Percentiles rank a stretch among this genome's conserved stretches.
Conservation (phyloP, 2,329 filamentous ascomycete genomes). For the Tolypocladium inflatum region DNA sequence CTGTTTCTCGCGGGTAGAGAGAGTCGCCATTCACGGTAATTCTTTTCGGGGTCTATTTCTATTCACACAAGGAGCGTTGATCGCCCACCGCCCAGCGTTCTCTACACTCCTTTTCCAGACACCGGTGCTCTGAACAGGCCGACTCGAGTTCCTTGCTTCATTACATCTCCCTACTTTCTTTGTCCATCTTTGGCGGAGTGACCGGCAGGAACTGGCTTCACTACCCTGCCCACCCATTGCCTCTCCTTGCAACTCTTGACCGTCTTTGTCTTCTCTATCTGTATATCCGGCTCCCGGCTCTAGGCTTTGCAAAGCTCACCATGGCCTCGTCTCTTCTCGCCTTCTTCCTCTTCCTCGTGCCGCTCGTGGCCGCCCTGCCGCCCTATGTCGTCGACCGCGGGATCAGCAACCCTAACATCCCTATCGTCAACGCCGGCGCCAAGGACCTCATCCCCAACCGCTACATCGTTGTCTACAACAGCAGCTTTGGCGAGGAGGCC, state of each 20-base stretch:
- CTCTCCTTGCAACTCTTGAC: not conserved
- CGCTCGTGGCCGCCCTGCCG: slow-evolving; percentile 18
- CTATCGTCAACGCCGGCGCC: slow-evolving; percentile 40
- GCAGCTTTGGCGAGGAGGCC: slow-evolving; percentile 34
- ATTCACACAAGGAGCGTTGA: not conserved
- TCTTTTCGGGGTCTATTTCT: not conserved
- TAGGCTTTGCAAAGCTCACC: not conserved
- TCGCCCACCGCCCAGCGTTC: not conserved
- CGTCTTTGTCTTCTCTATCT: not conserved
- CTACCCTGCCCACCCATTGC: not conserved
- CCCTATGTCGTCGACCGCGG: slow-evolving; percentile 7
- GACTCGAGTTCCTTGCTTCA: not conserved
- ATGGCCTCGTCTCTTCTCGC: slow-evolving; percentile 10
- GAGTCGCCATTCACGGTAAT: not conserved
- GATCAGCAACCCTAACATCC: slow-evolving; percentile 16
- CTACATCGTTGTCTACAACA: slow-evolving; percentile 59
- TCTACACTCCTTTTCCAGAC: not conserved
- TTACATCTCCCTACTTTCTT: not conserved
- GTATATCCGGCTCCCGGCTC: not conserved
- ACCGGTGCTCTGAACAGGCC: not conserved
- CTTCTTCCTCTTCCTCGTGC: slow-evolving; percentile 13
- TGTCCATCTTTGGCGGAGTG: not conserved
- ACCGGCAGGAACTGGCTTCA: not conserved
- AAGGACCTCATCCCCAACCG: slow-evolving; percentile 41
- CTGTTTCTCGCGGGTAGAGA: not conserved